These are phyloP conservation scores for Phoenix roebelenii DNA, from an alignment of 176 grass and related monocot species.

Conservation along the genomic window DNA sequence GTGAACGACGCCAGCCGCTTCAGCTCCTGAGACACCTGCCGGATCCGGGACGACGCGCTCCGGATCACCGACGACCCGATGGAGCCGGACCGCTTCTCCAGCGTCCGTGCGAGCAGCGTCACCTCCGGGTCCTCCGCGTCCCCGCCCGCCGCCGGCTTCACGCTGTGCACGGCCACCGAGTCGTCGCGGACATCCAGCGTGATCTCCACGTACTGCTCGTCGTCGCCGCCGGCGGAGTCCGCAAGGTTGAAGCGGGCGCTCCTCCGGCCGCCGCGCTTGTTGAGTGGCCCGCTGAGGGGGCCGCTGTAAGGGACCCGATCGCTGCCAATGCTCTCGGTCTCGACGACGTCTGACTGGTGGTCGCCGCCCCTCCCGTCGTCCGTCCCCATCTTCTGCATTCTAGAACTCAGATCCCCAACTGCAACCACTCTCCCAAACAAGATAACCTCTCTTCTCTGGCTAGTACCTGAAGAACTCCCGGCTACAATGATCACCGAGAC, in stretches of 20 bases:
- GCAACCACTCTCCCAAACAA: too few species aligned
- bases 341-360: constrained; percentile 22
- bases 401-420: neutral
- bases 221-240: constrained; percentile 21
- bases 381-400: constrained; percentile 23
- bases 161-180: constrained; percentile 89
- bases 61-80: constrained; percentile 41
- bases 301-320: constrained; percentile 22
- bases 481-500: too few species aligned
- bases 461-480: too few species aligned
- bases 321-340: constrained; percentile 12
- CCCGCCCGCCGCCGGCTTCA: constrained; percentile 32
- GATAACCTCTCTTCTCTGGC: too few species aligned
- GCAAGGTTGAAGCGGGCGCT: constrained; percentile 70
- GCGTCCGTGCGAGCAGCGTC: constrained; percentile 48
- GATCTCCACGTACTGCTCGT: constrained; percentile 81
- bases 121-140: constrained; percentile 42
- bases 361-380: constrained; percentile 11
- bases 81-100: constrained; percentile 54
- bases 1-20: constrained; percentile 43
- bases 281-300: constrained; percentile 33
- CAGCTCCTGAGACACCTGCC: constrained; percentile 94
- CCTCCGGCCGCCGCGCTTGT: constrained; percentile 43
- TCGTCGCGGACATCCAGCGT: constrained; percentile 94
- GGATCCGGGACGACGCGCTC: constrained; percentile 68